phyloP scores from a whole-genome alignment of 768 basidiomycete genomes.

The Boletus coccyginus region DNA sequence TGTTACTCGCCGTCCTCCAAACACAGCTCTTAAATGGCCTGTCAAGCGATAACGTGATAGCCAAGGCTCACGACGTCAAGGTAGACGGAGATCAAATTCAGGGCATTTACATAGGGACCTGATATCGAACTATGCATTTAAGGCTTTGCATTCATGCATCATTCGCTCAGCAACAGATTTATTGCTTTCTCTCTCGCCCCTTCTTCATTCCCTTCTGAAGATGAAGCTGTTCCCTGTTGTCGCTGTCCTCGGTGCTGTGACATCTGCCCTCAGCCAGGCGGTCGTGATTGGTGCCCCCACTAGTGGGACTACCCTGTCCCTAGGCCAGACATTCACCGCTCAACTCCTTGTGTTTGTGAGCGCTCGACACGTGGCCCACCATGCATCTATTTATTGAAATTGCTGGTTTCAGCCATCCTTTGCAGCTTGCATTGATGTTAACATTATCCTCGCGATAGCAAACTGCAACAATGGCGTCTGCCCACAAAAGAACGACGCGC shows the following conservation, averaged over 20 bases:
- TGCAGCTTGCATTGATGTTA: constrained; percentile 22
- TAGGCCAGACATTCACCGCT: constrained; percentile 18
- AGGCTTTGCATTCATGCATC: neutral
- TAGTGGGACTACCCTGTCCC: constrained; percentile 13
- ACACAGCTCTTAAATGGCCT: too few relatives aligned
- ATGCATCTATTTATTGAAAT: neutral
- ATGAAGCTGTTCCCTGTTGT: constrained; percentile 20
- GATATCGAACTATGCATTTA: too few relatives aligned
- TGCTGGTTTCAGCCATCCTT: constrained; percentile 15
- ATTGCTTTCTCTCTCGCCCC: neutral
- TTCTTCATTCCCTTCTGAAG: neutral
- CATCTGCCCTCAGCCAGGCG: constrained; percentile 24
- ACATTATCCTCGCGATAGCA: constrained; percentile 27
- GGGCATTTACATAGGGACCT: too few relatives aligned
- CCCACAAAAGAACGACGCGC: constrained; percentile 16
- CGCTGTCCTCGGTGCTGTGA: neutral
- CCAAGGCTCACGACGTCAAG: too few relatives aligned
- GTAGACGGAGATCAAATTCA: too few relatives aligned
- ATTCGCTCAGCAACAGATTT: neutral
- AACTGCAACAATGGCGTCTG: constrained; percentile 21
- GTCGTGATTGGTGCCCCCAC: constrained; percentile 25
- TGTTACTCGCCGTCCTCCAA: too few relatives aligned
- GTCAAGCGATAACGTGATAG: too few relatives aligned
- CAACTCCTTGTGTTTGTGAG: constrained; percentile 25
- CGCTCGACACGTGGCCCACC: neutral